A percentile compares a stretch with the other conserved stretches of the same genome.
These are phyloP conservation scores for Grosmannia clavigera DNA, from an alignment of 2,329 filamentous ascomycete species.

Conservation along the genomic window DNA sequence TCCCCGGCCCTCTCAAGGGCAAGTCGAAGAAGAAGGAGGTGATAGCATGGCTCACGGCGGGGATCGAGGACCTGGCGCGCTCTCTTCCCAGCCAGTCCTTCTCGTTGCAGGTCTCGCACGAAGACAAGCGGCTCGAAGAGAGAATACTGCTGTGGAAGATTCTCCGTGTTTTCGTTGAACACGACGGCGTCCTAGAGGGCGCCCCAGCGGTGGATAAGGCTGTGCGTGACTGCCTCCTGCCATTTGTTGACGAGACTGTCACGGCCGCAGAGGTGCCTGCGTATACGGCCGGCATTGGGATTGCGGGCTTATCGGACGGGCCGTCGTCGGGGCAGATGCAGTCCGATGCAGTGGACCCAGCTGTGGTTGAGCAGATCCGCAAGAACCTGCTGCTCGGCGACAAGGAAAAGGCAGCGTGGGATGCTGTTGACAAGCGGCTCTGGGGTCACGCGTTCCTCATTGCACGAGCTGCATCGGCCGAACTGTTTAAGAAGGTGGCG, in stretches of 20 bases:
- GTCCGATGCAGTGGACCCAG: slow-evolving; percentile 54
- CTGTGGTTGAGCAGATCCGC: slow-evolving; percentile 59
- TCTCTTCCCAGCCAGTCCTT: slow-evolving; percentile 36
- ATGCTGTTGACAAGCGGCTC: slow-evolving; percentile 79
- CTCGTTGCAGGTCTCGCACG: slow-evolving; percentile 38
- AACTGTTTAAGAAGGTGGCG: slow-evolving; percentile 82
- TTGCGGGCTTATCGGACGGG: slow-evolving; percentile 8
- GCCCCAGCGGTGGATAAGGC: slow-evolving; percentile 58
- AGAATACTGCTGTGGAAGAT: slow-evolving; percentile 81
- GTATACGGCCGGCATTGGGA: slow-evolving; percentile 10
- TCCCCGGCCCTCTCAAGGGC: slow-evolving; percentile 77
- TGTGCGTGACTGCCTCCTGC: slow-evolving; percentile 54
- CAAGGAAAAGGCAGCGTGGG: slow-evolving; percentile 84
- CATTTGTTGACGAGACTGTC: slow-evolving; percentile 10
- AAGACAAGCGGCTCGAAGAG: slow-evolving; percentile 64
- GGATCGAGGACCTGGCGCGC: slow-evolving; percentile 62
- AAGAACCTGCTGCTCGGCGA: slow-evolving; percentile 66
- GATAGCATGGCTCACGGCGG: slow-evolving; percentile 63
- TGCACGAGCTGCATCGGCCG: slow-evolving; percentile 62
- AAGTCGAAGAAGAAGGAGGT: slow-evolving; percentile 97
- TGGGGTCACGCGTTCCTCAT: slow-evolving; percentile 97
- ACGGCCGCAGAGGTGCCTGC: slow-evolving; percentile 2
- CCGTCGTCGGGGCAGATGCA: slow-evolving; percentile 14
- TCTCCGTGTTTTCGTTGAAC: slow-evolving; percentile 66
- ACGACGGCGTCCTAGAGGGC: slow-evolving; percentile 73